phyloP scores from a whole-genome alignment of 1,139 yeast species.

The Meyerozyma athensensis region DNA sequence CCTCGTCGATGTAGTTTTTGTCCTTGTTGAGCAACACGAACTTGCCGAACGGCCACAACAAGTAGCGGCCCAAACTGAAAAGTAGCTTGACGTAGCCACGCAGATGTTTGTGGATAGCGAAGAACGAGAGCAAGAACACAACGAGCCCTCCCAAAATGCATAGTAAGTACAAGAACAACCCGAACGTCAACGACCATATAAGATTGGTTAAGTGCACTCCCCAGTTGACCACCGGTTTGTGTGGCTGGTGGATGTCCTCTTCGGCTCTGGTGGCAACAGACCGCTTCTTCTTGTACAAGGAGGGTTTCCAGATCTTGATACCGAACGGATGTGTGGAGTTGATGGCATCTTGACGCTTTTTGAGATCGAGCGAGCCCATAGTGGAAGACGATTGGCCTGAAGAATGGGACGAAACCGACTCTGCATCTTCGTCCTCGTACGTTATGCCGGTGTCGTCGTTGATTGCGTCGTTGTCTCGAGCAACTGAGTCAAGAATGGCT shows the following conservation, averaged over 20 bases:
- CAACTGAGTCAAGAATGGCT: neutral
- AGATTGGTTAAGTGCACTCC: conserved; percentile 67
- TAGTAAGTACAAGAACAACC: conserved; percentile 50
- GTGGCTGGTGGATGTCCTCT: conserved; percentile 79
- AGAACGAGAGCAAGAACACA: conserved; percentile 46
- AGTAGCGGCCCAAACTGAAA: conserved; percentile 61
- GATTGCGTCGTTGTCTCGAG: conserved; percentile 11
- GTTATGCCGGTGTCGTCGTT: conserved; percentile 4
- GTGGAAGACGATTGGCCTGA: conserved; percentile 42
- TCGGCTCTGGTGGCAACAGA: conserved; percentile 91
- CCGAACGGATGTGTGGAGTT: conserved; percentile 97
- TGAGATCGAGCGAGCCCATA: conserved; percentile 77
- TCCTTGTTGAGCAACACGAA: conserved; percentile 76
- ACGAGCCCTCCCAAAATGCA: conserved; percentile 46
- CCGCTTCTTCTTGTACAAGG: conserved; percentile 85
- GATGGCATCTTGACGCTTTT: conserved; percentile 94
- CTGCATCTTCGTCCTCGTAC: conserved; percentile 23
- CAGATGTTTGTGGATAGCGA: conserved; percentile 33
- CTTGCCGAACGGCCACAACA: conserved; percentile 85
- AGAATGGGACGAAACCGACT: conserved; percentile 28
- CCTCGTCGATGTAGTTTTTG: conserved; percentile 79
- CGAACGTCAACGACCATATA: conserved; percentile 74
- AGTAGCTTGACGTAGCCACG: conserved; percentile 58
- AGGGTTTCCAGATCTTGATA: conserved; percentile 97
- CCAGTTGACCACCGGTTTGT: conserved; percentile 52